Percentiles rank a stretch among this genome's conserved stretches.
These are phyloP conservation scores for Acanthamoeba castellanii DNA, from an alignment of 208 protist genomes.

Conservation along the genomic window DNA sequence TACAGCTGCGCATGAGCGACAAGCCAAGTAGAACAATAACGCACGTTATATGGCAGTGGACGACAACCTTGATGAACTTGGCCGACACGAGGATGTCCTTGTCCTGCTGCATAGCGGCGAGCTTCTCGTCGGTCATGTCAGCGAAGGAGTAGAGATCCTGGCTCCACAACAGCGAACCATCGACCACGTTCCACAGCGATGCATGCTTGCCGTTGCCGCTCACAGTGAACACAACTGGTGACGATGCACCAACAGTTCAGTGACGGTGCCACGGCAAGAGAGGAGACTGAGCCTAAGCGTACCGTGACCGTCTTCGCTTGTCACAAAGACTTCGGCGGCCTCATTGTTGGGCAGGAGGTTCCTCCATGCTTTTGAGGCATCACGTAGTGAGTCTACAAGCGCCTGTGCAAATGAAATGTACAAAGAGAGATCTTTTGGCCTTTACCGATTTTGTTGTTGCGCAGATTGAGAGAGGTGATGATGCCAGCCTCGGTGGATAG, in stretches of 20 bases:
- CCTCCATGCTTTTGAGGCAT: background rate
- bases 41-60: background rate
- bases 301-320: constrained; percentile 22
- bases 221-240: constrained; percentile 63
- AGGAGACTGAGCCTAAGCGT: background rate
- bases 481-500: background rate
- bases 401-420: background rate
- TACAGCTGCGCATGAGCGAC: background rate
- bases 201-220: constrained; percentile 61
- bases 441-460: constrained; percentile 9
- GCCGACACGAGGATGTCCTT: background rate
- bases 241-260: background rate
- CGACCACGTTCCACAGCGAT: constrained; percentile 24
- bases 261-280: background rate
- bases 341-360: constrained; percentile 27
- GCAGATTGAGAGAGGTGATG: background rate
- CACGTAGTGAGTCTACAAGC: background rate
- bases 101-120: background rate
- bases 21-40: background rate
- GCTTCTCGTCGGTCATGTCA: constrained; percentile 6
- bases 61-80: constrained; percentile 37
- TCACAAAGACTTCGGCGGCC: background rate
- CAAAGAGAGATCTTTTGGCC: background rate
- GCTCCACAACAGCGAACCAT: constrained; percentile 61
- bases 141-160: constrained; percentile 46